These are phyloP conservation scores for Aspergillus neoniger DNA, from an alignment of 2,329 filamentous ascomycete species.

Conservation along the genomic window DNA sequence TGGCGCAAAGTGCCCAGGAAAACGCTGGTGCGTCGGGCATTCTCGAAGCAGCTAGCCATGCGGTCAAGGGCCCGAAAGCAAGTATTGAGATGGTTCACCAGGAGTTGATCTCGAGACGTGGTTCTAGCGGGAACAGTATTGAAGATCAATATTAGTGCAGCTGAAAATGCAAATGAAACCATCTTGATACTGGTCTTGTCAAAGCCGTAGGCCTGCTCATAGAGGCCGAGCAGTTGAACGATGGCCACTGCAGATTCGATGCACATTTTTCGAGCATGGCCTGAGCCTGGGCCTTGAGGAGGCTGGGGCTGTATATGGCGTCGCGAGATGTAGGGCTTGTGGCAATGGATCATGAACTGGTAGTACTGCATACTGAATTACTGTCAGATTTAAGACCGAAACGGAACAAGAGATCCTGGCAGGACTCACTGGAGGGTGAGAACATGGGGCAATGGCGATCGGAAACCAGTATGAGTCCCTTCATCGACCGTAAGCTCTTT, in stretches of 20 bases:
- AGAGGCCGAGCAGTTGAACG: slow-evolving; percentile 44
- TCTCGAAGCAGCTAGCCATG: slow-evolving; percentile 43
- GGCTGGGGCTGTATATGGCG: slow-evolving; percentile 46
- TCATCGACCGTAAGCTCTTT: not conserved
- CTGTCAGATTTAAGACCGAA: not conserved
- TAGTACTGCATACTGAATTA: slow-evolving; percentile 45
- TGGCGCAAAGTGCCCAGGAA: slow-evolving; percentile 42
- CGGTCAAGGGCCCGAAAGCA: slow-evolving; percentile 48
- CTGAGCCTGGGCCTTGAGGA: slow-evolving; percentile 46
- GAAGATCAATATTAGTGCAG: slow-evolving; percentile 44
- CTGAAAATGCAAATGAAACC: slow-evolving; percentile 49
- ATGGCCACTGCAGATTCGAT: slow-evolving; percentile 45
- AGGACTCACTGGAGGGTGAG: slow-evolving; percentile 4
- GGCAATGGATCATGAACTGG: slow-evolving; percentile 48
- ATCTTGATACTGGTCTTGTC: slow-evolving; percentile 48
- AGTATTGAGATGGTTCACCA: slow-evolving; percentile 42
- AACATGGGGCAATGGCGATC: not conserved
- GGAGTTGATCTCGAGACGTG: slow-evolving; percentile 30
- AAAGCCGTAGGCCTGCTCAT: slow-evolving; percentile 47
- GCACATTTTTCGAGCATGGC: slow-evolving; percentile 48
- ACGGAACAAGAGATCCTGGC: too few relatives aligned
- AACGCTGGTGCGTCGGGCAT: slow-evolving; percentile 43
- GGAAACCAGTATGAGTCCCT: too few relatives aligned
- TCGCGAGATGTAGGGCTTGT: slow-evolving; percentile 48
- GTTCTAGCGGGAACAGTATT: slow-evolving; percentile 34